Conservation (phyloP, 73 alveolate genomes). For the Paramecium octaurelia region DNA sequence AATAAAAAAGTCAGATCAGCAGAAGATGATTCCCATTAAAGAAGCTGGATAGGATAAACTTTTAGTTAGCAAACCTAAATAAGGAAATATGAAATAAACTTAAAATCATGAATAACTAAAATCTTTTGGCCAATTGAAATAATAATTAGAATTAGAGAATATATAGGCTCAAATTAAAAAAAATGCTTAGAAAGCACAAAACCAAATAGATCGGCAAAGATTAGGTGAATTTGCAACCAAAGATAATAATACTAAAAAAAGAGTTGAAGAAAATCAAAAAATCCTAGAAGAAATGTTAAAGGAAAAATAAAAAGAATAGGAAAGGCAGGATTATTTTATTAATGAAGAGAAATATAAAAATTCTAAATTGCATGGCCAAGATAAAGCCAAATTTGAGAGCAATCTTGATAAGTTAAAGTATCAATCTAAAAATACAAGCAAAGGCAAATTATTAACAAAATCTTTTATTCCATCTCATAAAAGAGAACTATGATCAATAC, state of each 20-base stretch:
- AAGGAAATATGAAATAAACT: background rate
- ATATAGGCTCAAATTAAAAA: background rate
- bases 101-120: background rate
- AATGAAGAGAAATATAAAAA: background rate
- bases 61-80: background rate
- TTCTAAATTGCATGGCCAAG: background rate
- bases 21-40: background rate
- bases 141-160: background rate
- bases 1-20: background rate
- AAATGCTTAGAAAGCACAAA: background rate
- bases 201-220: background rate
- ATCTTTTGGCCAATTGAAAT: background rate
- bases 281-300: background rate
- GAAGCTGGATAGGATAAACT: background rate
- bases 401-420: background rate
- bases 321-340: background rate
- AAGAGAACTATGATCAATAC: background rate
- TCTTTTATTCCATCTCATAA: background rate
- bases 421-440: background rate
- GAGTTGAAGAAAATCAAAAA: background rate
- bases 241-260: background rate
- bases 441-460: background rate
- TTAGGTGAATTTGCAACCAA: background rate
- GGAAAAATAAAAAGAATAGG: background rate
- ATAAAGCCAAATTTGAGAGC: background rate